phyloP scores from a whole-genome alignment of 495 filamentous ascomycete species.

The Amphirosellinia nigrospora region DNA sequence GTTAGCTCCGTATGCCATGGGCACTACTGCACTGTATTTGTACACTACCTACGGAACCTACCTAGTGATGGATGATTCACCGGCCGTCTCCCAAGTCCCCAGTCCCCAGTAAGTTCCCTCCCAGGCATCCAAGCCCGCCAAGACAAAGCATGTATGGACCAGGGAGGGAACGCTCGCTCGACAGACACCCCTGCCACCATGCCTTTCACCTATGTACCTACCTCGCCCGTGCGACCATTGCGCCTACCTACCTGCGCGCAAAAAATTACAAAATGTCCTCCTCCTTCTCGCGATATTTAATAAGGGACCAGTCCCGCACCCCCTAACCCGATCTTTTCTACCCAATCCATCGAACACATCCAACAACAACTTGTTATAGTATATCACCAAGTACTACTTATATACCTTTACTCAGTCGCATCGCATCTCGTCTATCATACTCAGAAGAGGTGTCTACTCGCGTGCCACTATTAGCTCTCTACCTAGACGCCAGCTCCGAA shows the following conservation, averaged over 20 bases:
- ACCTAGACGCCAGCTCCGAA: slow-evolving; percentile 25
- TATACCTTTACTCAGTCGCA: slow-evolving; percentile 36
- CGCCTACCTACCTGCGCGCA: slow-evolving; percentile 16
- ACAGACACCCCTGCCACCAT: slow-evolving; percentile 14
- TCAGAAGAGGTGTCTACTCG: neutral
- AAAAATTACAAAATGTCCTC: slow-evolving; percentile 28
- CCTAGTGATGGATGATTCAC: slow-evolving; percentile 17
- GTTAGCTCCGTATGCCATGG: slow-evolving; percentile 31
- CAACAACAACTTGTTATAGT: slow-evolving; percentile 19
- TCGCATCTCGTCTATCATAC: slow-evolving; percentile 40
- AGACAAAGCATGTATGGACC: neutral
- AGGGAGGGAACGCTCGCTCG: neutral
- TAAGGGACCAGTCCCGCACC: slow-evolving; percentile 21
- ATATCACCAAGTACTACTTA: slow-evolving; percentile 9
- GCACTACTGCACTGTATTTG: slow-evolving; percentile 28
- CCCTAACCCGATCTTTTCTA: slow-evolving; percentile 8
- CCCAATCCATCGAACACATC: slow-evolving; percentile 22
- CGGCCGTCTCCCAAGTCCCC: slow-evolving; percentile 4
- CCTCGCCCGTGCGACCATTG: slow-evolving; percentile 4
- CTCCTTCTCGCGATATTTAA: slow-evolving; percentile 25
- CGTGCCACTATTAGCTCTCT: neutral
- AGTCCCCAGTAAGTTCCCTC: neutral
- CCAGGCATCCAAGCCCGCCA: slow-evolving; percentile 22
- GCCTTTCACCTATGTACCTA: slow-evolving; percentile 11
- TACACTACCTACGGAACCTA: neutral